Conservation (phyloP, 2,329 filamentous ascomycete genomes). For the Alternaria consortialis region DNA sequence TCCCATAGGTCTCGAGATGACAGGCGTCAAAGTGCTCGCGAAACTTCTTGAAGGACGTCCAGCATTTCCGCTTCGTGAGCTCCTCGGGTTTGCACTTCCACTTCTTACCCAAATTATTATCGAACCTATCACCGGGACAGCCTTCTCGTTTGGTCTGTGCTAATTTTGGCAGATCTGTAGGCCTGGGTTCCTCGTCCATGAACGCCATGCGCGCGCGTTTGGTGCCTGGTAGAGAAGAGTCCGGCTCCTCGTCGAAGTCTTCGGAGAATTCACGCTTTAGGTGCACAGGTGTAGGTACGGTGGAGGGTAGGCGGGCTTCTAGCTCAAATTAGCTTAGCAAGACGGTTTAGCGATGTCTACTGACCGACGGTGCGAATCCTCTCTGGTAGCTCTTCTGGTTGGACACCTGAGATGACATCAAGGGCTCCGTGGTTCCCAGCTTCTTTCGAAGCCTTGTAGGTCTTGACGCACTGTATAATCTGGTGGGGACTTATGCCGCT, state of each 20-base stretch:
- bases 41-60: no score
- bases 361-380: background rate
- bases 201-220: background rate
- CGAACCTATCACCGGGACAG: no score
- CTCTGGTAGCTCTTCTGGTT: background rate
- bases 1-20: no score
- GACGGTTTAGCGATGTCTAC: background rate
- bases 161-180: no score
- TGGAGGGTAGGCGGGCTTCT: background rate
- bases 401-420: background rate
- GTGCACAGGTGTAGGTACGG: background rate
- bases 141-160: no score
- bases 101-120: no score
- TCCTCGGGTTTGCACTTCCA: no score
- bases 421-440: background rate
- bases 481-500: background rate
- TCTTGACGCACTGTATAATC: background rate
- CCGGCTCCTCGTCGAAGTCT: background rate
- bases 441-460: background rate
- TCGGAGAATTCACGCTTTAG: background rate
- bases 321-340: background rate
- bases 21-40: no score
- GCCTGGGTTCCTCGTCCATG: no score
- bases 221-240: background rate
- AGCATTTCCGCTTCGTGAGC: no score